phyloP scores from a whole-genome alignment of 1,284 basidiomycete species.

The Ganoderma meredithae region DNA sequence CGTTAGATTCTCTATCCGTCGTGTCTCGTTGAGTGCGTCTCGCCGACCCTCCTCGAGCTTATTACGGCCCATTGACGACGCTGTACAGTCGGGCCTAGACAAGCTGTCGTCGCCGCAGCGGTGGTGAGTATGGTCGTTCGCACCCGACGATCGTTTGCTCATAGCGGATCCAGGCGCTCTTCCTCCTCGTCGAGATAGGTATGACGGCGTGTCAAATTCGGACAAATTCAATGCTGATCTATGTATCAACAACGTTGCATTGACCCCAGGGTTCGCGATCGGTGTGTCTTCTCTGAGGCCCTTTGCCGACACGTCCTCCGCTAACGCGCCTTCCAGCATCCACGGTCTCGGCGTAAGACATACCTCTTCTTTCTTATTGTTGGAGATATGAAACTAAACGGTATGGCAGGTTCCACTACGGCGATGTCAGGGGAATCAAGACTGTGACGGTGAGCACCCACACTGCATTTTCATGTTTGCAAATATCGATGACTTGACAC shows the following conservation, averaged over 20 bases:
- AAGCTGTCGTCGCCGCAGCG: background rate
- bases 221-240: background rate
- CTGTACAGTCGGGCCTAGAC: background rate
- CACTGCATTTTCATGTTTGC: background rate
- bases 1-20: conserved; percentile 5
- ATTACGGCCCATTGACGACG: background rate
- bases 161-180: background rate
- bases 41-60: background rate
- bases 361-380: background rate
- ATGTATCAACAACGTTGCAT: background rate
- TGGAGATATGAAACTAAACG: background rate
- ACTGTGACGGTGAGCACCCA: background rate
- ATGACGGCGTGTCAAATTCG: background rate
- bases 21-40: conserved; percentile 8
- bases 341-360: background rate
- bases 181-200: background rate
- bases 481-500: background rate
- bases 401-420: background rate
- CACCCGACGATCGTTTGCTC: background rate
- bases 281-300: background rate
- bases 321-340: background rate
- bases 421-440: background rate
- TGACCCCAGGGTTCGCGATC: background rate
- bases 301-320: background rate
- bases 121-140: background rate